Evolutionary conservation across 495 filamentous ascomycete species (phyloP).

Genomic region (Rhypophila decipiens): DNA sequence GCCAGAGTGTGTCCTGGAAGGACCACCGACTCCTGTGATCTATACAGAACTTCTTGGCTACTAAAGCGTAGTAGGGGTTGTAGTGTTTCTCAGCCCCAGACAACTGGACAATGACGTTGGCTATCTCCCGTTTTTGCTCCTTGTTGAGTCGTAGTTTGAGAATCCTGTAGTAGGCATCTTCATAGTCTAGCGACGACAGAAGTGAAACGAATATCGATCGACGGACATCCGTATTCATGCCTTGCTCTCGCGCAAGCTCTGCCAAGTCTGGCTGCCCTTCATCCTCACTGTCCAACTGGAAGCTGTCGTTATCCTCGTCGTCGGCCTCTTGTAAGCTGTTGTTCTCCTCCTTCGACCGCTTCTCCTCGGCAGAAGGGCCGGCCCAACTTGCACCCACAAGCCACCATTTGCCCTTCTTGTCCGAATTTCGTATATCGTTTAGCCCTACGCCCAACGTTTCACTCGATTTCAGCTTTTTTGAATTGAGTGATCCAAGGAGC

Average conservation of each 20-base stretch:
- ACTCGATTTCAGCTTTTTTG: constrained; percentile 57
- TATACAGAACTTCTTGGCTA: constrained; percentile 67
- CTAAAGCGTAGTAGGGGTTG: constrained; percentile 88
- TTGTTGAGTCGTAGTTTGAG: constrained; percentile 79
- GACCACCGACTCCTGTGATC: constrained; percentile 68
- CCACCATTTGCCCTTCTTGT: constrained; percentile 97
- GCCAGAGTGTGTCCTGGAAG: constrained; percentile 83
- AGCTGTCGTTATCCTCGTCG: constrained; percentile 24
- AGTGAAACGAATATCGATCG: constrained; percentile 88
- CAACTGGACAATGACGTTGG: constrained; percentile 83
- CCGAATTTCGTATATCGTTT: constrained; percentile 69
- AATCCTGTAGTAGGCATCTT: constrained; percentile 72
- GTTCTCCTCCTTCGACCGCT: constrained; percentile 8
- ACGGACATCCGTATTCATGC: constrained; percentile 93
- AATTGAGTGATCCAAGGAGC: constrained; percentile 66
- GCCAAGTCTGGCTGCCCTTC: constrained; percentile 56
- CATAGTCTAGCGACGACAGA: constrained; percentile 79
- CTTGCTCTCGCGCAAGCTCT: constrained; percentile 69
- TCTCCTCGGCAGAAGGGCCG: constrained; percentile 32
- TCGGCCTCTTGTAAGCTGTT: constrained; percentile 35
- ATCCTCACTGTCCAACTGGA: constrained; percentile 39
- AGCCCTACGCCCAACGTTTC: constrained; percentile 80
- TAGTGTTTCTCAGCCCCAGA: constrained; percentile 73
- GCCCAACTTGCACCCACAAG: constrained; percentile 86
- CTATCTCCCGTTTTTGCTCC: constrained; percentile 78